Evolutionary conservation across 371 early-diverging fungal species (phyloP), one percentile per base, ranked within the genome.

Genomic region (Rhizopus arrhizus): DNA sequence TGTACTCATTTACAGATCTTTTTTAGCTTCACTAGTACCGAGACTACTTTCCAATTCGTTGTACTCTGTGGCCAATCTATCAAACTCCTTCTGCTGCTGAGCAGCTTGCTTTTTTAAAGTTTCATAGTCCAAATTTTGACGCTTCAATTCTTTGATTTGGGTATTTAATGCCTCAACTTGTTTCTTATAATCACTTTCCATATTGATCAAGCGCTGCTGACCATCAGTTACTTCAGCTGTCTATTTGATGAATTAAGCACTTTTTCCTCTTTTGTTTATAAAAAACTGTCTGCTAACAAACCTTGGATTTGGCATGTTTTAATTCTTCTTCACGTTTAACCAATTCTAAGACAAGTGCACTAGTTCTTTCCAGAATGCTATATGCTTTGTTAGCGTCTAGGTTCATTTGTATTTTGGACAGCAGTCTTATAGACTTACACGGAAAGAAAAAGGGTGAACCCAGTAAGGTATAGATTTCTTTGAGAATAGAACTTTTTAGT

Each of bases 401-500:
- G 22, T 22, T 22, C 2, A 22, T 22, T 22, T 22, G 22, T 22
- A 22, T 22, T 22, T 22, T 22, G 22, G 22, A 22, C 2, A 22
- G 22, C 22, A 22, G 22, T 22, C 22, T 22, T 22, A 2, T 22
- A 22, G 22, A 22, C 72, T 65, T 78, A 80, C 79, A 93, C 73
- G 0, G 91, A 91, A 56, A 94, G 73, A 63, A 93, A 91, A 49
- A 94, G 74, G 4, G 93, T 92, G 62, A 91, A 91, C 7, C 93
- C 94, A 35, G 92, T 92, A 62, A 94, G 71, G 54, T 94, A 94
- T 74, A 92, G 81, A 72, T 94, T 94, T 69, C 95, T 85, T 75
- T 94, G 95, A 40, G 89, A 86, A 50, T 92, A 91, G 64, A 94
- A 92, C 66, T 85, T 83, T 58, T 84, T 85, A 5, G 88, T 81